Conservation (phyloP, 106 monocot species). For the Acorus gramineus region DNA sequence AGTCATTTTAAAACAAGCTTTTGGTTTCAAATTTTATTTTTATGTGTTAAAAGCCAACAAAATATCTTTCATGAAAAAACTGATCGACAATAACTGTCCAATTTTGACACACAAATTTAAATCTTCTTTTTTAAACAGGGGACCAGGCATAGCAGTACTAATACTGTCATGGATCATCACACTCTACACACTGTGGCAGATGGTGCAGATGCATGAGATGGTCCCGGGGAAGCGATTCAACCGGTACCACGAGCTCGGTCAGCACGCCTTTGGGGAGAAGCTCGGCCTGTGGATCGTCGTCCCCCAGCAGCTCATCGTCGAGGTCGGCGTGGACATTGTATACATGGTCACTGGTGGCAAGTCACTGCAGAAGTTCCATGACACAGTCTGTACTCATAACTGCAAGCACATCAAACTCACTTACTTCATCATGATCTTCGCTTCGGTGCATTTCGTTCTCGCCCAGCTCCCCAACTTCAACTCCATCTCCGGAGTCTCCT, state of each 20-base stretch:
- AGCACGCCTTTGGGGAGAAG: slow-evolving; percentile 57
- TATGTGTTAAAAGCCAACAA: too few species aligned
- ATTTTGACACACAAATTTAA: too few species aligned
- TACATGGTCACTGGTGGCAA: slow-evolving; percentile 66
- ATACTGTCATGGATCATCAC: slow-evolving; percentile 61
- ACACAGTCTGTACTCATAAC: slow-evolving; percentile 25
- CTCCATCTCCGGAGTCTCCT: slow-evolving; percentile 34
- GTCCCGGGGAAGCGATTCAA: slow-evolving; percentile 63
- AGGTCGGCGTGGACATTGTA: slow-evolving; percentile 48
- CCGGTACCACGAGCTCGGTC: slow-evolving; percentile 71
- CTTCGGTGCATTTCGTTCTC: slow-evolving; percentile 50
- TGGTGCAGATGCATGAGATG: slow-evolving; percentile 87
- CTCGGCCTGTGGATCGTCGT: slow-evolving; percentile 67
- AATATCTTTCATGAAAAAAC: too few species aligned
- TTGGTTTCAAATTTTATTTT: too few species aligned
- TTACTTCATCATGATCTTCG: slow-evolving; percentile 68
- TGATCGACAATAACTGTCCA: too few species aligned
- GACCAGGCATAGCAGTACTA: slow-evolving; percentile 41
- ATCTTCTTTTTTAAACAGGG: slow-evolving; percentile 17
- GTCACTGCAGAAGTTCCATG: slow-evolving; percentile 60
- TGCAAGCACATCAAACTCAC: slow-evolving; percentile 40
- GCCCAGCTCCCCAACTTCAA: slow-evolving; percentile 45
- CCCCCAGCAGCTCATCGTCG: slow-evolving; percentile 46
- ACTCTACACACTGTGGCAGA: slow-evolving; percentile 67
- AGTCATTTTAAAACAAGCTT: too few species aligned